Base-by-base conservation (phyloP, 805 yeast genomes). In the Torulaspora maleeae region DNA sequence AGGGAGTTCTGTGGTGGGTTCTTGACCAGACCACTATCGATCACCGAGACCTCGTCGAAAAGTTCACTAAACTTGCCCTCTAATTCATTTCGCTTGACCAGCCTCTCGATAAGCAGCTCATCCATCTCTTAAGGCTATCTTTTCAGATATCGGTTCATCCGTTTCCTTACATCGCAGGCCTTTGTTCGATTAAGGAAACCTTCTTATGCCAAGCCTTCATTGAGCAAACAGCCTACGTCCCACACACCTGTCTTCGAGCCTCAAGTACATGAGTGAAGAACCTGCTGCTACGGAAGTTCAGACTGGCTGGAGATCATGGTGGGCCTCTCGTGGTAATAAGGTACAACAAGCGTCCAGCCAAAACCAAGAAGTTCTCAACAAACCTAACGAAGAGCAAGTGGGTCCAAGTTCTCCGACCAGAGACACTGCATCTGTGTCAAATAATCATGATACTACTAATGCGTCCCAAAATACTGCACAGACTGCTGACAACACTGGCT, bases 21-120 rank as follows among this genome's bases (percentile, higher is more conserved):
- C 32, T 37, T 38, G 28, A 15, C 29, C 8, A 10, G 22, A 20
- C 38, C 27, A 20, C 22, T 15, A 12, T 16, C 33, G 19, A 30
- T 19, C 16, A 33, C 24, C 36, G 30, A 13, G 9, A 24, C 25
- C 19, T 50, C 49, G 19, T 43, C 36, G 36, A 61, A 61, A 12
- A 61, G 38, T 22, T 58, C 58, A 4, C 45, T 35, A 36, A 50
- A 60, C 27, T 53, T 41, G 28, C 52, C 29, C 28, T 60, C 65
- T 1, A 50, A 33, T 6, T 11, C 27, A 41, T 60, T 59, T 19
- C 64, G 48, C 27, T 41, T 37, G n/a, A 8, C 13, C 4, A 60
- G 43, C 33, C 51, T 48, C 8, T 45, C 44, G 8, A 54, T 22
- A 13, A 57, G 32, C 20, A 43, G 6, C 8, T 46, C 28, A 36